Conservation (phyloP, 2,329 filamentous ascomycete genomes). For the Dendryphion nanum region DNA sequence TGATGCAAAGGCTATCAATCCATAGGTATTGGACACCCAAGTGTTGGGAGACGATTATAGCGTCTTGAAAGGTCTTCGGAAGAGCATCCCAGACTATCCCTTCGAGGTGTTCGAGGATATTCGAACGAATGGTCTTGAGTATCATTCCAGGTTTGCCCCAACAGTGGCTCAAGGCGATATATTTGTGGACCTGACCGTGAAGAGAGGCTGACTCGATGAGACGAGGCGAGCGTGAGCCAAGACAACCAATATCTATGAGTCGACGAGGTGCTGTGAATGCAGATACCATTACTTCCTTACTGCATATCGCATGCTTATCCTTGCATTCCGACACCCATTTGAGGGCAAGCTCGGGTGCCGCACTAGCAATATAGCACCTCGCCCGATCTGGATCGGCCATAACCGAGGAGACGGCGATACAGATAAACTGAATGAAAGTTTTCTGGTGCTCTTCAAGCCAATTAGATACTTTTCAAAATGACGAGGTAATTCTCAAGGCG, state of each 20-base stretch:
- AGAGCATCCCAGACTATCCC: background rate
- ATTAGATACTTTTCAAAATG: no score
- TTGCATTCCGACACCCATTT: background rate
- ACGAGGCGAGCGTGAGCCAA: background rate
- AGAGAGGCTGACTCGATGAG: background rate
- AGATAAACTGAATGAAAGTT: no score
- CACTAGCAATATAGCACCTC: no score
- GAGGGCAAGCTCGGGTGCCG: no score
- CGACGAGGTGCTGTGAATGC: background rate
- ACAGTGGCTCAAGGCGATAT: background rate
- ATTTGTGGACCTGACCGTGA: background rate
- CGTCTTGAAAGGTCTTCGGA: slow-evolving; percentile 3
- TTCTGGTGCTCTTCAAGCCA: no score
- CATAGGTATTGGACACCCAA: background rate
- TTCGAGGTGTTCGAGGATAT: background rate
- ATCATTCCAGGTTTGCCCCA: background rate
- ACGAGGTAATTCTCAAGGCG: no score
- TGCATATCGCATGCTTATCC: background rate
- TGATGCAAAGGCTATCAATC: background rate
- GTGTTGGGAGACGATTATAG: background rate
- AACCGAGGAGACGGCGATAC: no score
- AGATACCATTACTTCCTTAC: background rate
- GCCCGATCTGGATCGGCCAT: no score
- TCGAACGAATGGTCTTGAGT: background rate
- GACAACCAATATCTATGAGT: background rate